A percentile compares a stretch with the other conserved stretches of the same genome.
phyloP scores from a whole-genome alignment of 805 yeast genomes.

The Candida maltosa region DNA sequence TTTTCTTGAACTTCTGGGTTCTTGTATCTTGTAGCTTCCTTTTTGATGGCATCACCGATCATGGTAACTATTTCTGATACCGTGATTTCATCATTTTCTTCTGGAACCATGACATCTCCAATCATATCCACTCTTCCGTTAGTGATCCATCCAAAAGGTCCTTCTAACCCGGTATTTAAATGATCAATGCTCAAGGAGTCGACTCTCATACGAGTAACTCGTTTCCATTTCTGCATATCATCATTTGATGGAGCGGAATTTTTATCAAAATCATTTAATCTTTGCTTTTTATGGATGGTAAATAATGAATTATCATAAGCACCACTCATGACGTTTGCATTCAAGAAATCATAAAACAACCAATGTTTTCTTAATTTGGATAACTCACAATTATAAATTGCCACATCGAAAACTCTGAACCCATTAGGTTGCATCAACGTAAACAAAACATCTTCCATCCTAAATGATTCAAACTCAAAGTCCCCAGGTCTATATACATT shows the following conservation, averaged over 20 bases:
- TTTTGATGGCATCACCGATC: constrained; percentile 45
- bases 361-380: constrained; percentile 85
- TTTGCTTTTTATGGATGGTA: constrained; percentile 80
- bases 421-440: constrained; percentile 78
- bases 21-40: constrained; percentile 44
- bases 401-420: constrained; percentile 80
- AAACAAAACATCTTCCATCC: constrained; percentile 80
- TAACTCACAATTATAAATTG: constrained; percentile 82
- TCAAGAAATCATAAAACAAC: constrained; percentile 83
- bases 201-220: constrained; percentile 74
- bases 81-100: constrained; percentile 50
- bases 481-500: constrained; percentile 81
- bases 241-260: constrained; percentile 4
- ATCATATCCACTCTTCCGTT: constrained; percentile 89
- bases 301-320: constrained; percentile 90
- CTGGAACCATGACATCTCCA: constrained; percentile 85
- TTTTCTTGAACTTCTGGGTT: constrained; percentile 23
- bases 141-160: constrained; percentile 97
- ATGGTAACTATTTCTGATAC: constrained; percentile 47
- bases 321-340: constrained; percentile 83
- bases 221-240: constrained; percentile 20
- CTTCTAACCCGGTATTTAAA: constrained; percentile 82
- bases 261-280: constrained; percentile 50
- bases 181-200: constrained; percentile 88
- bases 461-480: constrained; percentile 82